Evolutionary conservation across 768 basidiomycete species (phyloP).

Genomic region (Phanerochaete carnosa): DNA sequence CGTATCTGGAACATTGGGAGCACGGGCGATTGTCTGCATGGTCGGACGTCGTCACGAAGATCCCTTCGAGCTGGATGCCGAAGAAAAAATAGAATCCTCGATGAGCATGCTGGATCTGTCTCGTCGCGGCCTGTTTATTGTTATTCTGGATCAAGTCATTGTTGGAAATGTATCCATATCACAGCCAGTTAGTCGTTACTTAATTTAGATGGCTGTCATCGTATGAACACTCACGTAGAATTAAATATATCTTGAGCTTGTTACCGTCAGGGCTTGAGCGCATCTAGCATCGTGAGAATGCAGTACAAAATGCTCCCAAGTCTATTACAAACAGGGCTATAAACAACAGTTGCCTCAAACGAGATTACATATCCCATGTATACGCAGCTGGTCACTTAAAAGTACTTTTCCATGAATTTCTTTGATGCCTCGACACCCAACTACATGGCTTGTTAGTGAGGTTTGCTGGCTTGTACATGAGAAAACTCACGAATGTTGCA

Average conservation of each 20-base stretch:
- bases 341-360: neutral
- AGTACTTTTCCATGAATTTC: constrained; percentile 73
- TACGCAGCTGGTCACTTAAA: constrained; percentile 26
- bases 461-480: neutral
- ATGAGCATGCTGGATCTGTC: neutral
- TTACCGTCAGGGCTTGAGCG: too few species aligned
- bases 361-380: neutral
- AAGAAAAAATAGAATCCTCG: neutral
- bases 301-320: too few species aligned
- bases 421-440: constrained; percentile 91
- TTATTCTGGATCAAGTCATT: neutral
- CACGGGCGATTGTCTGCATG: constrained; percentile 64
- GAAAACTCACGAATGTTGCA: constrained; percentile 75
- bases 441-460: constrained; percentile 37
- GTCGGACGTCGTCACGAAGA: constrained; percentile 62
- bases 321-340: neutral
- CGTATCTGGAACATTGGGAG: constrained; percentile 78
- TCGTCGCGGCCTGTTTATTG: neutral
- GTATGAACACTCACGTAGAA: neutral
- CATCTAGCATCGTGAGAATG: too few species aligned
- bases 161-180: neutral
- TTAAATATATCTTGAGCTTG: neutral
- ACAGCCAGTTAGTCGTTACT: neutral
- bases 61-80: constrained; percentile 76
- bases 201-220: neutral